These are phyloP conservation scores for Leptoxyphium fumago DNA, from an alignment of 2,329 filamentous ascomycete species.

Conservation along the genomic window DNA sequence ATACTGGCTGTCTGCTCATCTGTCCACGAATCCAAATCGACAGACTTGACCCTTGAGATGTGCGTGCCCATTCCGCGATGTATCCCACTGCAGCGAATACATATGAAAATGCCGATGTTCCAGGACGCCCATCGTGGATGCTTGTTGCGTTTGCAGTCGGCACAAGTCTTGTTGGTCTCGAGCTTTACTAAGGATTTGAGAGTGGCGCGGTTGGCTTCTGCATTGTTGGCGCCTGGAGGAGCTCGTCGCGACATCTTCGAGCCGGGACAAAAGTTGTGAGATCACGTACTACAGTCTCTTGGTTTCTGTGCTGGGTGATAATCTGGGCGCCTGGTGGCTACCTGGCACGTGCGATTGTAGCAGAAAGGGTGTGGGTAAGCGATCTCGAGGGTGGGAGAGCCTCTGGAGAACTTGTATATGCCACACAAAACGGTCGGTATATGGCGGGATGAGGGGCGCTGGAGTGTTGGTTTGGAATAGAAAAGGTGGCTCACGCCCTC, in stretches of 20 bases:
- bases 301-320: too few relatives aligned
- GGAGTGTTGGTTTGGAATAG: too few relatives aligned
- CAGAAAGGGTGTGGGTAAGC: too few relatives aligned
- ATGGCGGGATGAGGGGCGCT: too few relatives aligned
- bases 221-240: conserved; percentile 69
- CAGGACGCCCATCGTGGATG: conserved; percentile 98
- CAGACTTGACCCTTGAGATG: conserved; percentile 94
- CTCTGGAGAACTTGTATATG: too few relatives aligned
- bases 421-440: too few relatives aligned
- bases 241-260: conserved; percentile 62
- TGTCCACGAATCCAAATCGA: conserved; percentile 96
- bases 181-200: conserved; percentile 92
- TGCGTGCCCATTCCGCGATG: conserved; percentile 98
- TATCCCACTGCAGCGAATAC: conserved; percentile 91
- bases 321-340: too few relatives aligned
- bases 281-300: too few relatives aligned
- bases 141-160: conserved; percentile 98
- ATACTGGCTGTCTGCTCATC: conserved; percentile 94
- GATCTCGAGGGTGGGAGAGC: too few relatives aligned
- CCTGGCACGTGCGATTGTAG: too few relatives aligned
- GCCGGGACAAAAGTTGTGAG: too few relatives aligned
- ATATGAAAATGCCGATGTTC: conserved; percentile 95
- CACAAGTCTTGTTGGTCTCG: conserved; percentile 90
- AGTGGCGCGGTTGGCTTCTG: conserved; percentile 82
- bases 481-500: too few relatives aligned